Base-by-base conservation (phyloP, 2,329 filamentous ascomycete species). In the Aspergillus quadrilineatus region DNA sequence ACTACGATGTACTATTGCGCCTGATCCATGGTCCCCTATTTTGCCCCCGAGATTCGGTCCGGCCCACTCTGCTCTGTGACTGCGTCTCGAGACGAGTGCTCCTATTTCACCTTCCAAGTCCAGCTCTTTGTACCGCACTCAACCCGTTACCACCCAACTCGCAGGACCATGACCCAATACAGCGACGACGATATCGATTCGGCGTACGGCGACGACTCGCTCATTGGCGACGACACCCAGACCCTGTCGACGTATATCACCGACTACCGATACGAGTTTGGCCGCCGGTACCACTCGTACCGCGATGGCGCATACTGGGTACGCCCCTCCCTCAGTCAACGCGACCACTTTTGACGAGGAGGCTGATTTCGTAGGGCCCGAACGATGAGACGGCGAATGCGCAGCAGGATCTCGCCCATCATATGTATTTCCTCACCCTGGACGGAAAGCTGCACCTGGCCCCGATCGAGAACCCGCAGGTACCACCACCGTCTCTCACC, bases 401-500 rank as follows among this genome's bases (percentile, higher is more conserved):
- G 32, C 60, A 62, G 28, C 60, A 60, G 50, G 60, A 67, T 47
- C 42, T 81, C 34, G 59, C 59, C 8, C 74, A 76, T 55, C 69
- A 75, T 63, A 69, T 79, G 63, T 74, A 72, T 63, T 57, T 67
- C 34, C 57, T 75, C 57, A 75, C 72, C 0, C 64, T 59, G 9
- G 64, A 63, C 44, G 67, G 64, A 41, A 64, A 69, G 9, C 59
- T 69, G 4, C 71, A 73, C 47, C 59, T 69, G 4, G 67, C 66
- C 8, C 72, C 69, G n/a, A 50, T 65, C n/a, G 26, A 26, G 12
- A 59, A 64, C 29, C 61, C 63, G 8, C 58, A 64, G 57, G 62
- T 64, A 37, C 41, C 7, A 14, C 17, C n/a, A 30, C 34, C 6
- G 2, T 9, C 8, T 8, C 10, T 12, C 14, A 36, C 22, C 30